A percentile compares a stretch with the other conserved stretches of the same genome.
These are phyloP conservation scores for Globisporangium radiosum DNA, from an alignment of 352 stramenopile genomes.

Conservation along the genomic window DNA sequence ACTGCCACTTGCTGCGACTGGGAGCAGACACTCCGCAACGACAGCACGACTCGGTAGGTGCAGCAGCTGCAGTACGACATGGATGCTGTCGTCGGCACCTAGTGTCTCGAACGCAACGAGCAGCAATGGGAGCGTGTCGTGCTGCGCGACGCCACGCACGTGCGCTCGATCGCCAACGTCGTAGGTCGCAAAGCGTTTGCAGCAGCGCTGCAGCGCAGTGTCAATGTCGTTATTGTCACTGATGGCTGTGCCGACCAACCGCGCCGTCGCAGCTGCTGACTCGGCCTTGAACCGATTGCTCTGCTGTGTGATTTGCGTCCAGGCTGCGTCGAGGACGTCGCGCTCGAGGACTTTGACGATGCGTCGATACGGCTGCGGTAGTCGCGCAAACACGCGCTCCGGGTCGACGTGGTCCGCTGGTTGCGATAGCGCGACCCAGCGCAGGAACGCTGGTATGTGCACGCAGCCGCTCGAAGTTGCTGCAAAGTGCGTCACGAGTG, in stretches of 20 bases:
- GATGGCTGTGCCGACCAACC: conserved; percentile 9
- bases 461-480: conserved; percentile 28
- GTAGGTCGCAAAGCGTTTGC: conserved; percentile 14
- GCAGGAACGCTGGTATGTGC: conserved; percentile 32
- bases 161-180: neutral
- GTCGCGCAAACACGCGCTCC: conserved; percentile 41
- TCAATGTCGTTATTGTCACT: conserved; percentile 4
- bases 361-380: conserved; percentile 65
- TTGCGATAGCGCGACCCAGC: conserved; percentile 43
- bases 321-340: conserved; percentile 55
- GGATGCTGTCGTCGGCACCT: neutral
- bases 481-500: conserved; percentile 40
- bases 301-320: conserved; percentile 32
- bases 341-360: conserved; percentile 58
- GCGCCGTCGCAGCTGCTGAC: conserved; percentile 13
- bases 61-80: conserved; percentile 1
- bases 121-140: conserved; percentile 5
- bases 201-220: conserved; percentile 23
- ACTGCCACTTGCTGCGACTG: neutral
- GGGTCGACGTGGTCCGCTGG: conserved; percentile 58
- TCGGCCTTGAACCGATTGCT: conserved; percentile 38
- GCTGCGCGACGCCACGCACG: neutral
- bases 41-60: conserved; percentile 3
- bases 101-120: conserved; percentile 1
- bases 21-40: neutral